These are phyloP conservation scores for Serendipita vermifera DNA, from an alignment of 768 basidiomycete species.

Conservation along the genomic window DNA sequence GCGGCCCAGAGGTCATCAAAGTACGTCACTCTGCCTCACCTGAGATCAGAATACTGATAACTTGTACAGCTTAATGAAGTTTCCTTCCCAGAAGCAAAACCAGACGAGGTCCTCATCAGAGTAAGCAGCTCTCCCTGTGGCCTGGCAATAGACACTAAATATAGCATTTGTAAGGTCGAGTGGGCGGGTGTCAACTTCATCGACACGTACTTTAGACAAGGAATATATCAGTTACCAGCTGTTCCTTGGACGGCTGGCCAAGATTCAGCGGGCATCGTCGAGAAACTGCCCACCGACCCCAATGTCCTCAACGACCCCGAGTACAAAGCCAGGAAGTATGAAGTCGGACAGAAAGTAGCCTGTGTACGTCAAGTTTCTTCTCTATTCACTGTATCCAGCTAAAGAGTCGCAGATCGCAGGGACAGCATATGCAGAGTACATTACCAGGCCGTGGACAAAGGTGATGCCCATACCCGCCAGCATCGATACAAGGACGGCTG, in stretches of 20 bases:
- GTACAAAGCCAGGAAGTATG: constrained; percentile 50
- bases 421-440: constrained; percentile 52
- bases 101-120: constrained; percentile 46
- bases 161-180: constrained; percentile 38
- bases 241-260: constrained; percentile 62
- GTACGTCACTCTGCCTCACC: constrained; percentile 32
- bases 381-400: background rate
- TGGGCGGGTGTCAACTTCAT: constrained; percentile 81
- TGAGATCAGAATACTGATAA: too few species aligned
- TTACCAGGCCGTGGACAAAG: constrained; percentile 47
- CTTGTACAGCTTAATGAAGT: constrained; percentile 27
- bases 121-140: constrained; percentile 17
- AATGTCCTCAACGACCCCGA: constrained; percentile 45
- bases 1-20: constrained; percentile 65
- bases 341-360: constrained; percentile 61
- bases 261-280: constrained; percentile 67
- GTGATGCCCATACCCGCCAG: constrained; percentile 52
- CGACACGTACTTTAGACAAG: constrained; percentile 70
- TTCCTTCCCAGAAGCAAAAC: constrained; percentile 52
- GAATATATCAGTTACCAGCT: constrained; percentile 43
- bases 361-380: constrained; percentile 35
- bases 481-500: constrained; percentile 48
- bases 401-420: constrained; percentile 19
- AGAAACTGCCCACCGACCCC: constrained; percentile 56
- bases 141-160: background rate